These are phyloP conservation scores for Podaxis sp. DNA, from an alignment of 768 basidiomycete genomes.

Conservation along the genomic window DNA sequence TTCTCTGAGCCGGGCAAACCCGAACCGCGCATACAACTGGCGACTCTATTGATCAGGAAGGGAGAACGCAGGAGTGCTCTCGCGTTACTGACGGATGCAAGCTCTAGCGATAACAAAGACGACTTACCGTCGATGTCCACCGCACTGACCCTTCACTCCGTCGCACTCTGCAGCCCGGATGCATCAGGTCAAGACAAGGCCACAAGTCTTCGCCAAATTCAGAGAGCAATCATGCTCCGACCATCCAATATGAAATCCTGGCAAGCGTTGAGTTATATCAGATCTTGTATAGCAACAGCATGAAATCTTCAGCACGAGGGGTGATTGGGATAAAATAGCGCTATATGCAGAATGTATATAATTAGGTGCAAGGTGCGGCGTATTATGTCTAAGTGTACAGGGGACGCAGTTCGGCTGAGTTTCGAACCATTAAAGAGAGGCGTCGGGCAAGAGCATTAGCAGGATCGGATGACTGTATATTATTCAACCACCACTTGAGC, in stretches of 20 bases:
- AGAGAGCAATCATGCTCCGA: constrained; percentile 62
- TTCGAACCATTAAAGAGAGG: constrained; percentile 42
- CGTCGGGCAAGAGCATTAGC: constrained; percentile 47
- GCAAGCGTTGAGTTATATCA: constrained; percentile 60
- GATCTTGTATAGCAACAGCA: constrained; percentile 20
- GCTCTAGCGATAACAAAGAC: constrained; percentile 21
- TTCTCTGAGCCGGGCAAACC: constrained; percentile 52
- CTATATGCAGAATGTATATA: neutral
- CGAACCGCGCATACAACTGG: constrained; percentile 53
- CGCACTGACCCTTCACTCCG: constrained; percentile 50
- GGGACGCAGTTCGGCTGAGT: constrained; percentile 4
- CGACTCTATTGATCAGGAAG: constrained; percentile 52
- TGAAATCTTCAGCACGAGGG: neutral
- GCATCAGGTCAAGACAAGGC: constrained; percentile 16
- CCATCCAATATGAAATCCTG: constrained; percentile 56
- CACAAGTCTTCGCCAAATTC: constrained; percentile 46
- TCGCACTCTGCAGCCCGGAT: constrained; percentile 35
- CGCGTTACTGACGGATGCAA: constrained; percentile 42
- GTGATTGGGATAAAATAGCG: neutral
- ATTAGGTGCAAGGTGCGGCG: constrained; percentile 12
- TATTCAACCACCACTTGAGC: constrained; percentile 67
- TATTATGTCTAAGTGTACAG: constrained; percentile 13
- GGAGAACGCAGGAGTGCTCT: constrained; percentile 41
- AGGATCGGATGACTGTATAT: constrained; percentile 35
- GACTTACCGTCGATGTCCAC: constrained; percentile 36